phyloP scores from a whole-genome alignment of 1,284 basidiomycete species.

The Neotropicomus parvogracilis region DNA sequence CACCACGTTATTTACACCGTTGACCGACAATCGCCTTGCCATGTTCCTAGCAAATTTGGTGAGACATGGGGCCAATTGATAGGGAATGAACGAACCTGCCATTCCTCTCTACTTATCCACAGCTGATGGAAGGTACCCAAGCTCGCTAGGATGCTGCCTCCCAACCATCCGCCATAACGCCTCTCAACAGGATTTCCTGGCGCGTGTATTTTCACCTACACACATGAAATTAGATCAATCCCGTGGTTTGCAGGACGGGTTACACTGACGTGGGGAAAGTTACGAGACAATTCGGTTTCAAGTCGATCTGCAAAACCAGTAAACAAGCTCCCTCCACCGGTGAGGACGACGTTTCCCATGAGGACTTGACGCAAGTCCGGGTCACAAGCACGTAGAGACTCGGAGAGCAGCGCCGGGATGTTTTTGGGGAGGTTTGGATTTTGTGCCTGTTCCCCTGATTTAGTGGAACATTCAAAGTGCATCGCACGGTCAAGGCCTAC shows the following conservation, averaged over 20 bases:
- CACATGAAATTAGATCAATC: constrained; percentile 9
- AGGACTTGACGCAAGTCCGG: constrained; percentile 89
- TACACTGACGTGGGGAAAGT: constrained; percentile 73
- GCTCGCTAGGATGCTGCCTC: constrained; percentile 89
- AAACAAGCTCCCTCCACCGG: constrained; percentile 87
- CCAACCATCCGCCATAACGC: constrained; percentile 88
- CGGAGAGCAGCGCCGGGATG: constrained; percentile 74
- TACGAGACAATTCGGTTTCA: constrained; percentile 70
- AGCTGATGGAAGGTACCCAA: constrained; percentile 95
- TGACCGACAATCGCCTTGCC: constrained; percentile 74
- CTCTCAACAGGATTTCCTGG: constrained; percentile 87
- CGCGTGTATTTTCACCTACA: constrained; percentile 79
- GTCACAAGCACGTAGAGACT: constrained; percentile 83
- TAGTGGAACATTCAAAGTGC: not conserved
- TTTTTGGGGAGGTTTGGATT: constrained; percentile 72
- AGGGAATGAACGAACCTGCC: constrained; percentile 59
- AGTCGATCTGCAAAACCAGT: constrained; percentile 86
- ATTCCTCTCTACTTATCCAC: constrained; percentile 91
- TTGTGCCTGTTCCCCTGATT: constrained; percentile 43
- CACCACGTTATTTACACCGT: constrained; percentile 60
- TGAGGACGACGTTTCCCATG: constrained; percentile 90
- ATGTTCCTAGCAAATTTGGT: constrained; percentile 53
- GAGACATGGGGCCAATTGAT: constrained; percentile 1
- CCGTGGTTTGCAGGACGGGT: not conserved
- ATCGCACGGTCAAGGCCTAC: constrained; percentile 44